A percentile compares a stretch with the other conserved stretches of the same genome.
Conservation (phyloP, 2,329 filamentous ascomycete genomes). For the Microcyclospora pomicola region DNA sequence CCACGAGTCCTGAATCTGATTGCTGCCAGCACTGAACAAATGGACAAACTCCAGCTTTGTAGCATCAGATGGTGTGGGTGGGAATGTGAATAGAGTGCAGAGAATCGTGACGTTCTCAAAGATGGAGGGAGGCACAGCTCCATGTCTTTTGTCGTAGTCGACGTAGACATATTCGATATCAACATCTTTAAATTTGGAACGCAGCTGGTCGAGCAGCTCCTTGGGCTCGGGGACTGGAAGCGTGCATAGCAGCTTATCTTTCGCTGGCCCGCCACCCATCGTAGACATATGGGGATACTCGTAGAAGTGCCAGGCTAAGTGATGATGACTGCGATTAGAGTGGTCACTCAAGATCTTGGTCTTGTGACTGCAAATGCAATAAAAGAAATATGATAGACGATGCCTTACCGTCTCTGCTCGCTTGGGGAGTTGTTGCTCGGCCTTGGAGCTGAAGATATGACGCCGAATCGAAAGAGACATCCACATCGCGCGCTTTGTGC, state of each 20-base stretch:
- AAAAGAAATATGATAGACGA: too few relatives aligned
- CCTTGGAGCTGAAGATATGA: too few relatives aligned
- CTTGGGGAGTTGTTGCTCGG: too few relatives aligned
- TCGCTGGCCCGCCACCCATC: conserved; percentile 25
- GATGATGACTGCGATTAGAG: too few relatives aligned
- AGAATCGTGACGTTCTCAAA: conserved; percentile 33
- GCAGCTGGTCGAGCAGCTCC: conserved; percentile 25
- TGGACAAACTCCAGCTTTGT: conserved; percentile 39
- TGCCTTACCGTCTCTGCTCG: too few relatives aligned
- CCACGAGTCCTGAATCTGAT: conserved; percentile 39
- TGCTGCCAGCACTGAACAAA: conserved; percentile 43
- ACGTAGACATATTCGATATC: conserved; percentile 30
- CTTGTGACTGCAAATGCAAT: too few relatives aligned
- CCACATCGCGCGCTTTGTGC: too few relatives aligned
- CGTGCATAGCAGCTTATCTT: conserved; percentile 20
- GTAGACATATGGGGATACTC: conserved; percentile 2
- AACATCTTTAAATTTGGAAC: conserved; percentile 31
- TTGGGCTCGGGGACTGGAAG: conserved; percentile 25
- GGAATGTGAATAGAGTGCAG: conserved; percentile 35
- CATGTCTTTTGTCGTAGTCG: conserved; percentile 3
- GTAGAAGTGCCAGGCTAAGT: too few relatives aligned
- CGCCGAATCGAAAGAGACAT: too few relatives aligned
- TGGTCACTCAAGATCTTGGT: too few relatives aligned
- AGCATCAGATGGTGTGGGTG: conserved; percentile 21
- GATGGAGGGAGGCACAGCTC: conserved; percentile 20